phyloP scores from a whole-genome alignment of 2,329 filamentous ascomycete genomes.

The Cadophora gregata region DNA sequence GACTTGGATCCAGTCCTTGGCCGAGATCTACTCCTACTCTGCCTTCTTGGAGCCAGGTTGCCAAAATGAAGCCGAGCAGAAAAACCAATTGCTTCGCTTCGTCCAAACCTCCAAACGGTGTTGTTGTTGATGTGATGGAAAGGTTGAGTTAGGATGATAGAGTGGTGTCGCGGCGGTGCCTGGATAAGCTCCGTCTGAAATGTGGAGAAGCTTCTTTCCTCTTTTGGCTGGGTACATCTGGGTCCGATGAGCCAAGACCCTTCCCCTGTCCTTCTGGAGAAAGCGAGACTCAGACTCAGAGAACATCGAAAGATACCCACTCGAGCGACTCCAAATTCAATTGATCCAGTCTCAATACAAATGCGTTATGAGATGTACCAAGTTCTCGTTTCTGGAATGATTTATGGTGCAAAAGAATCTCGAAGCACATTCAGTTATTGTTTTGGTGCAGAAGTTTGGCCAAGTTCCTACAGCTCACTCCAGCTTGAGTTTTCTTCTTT shows the following conservation, averaged over 20 bases:
- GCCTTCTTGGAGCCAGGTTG: constrained; percentile 26
- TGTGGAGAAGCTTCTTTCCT: constrained; percentile 37
- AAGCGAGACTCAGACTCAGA: neutral
- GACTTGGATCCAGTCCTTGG: constrained; percentile 22
- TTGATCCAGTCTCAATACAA: neutral
- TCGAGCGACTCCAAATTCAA: neutral
- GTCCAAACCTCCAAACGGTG: constrained; percentile 14
- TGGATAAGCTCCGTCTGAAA: constrained; percentile 18
- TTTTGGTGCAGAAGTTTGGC: neutral
- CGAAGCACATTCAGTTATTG: neutral
- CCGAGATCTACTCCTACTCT: constrained; percentile 14
- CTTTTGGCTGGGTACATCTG: constrained; percentile 18
- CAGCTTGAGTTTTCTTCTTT: neutral
- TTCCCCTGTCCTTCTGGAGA: neutral
- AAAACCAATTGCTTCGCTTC: constrained; percentile 17
- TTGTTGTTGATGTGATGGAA: constrained; percentile 18
- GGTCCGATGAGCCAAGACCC: neutral
- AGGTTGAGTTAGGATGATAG: constrained; percentile 2
- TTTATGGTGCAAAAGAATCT: neutral
- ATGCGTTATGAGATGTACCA: neutral
- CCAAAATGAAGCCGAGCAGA: constrained; percentile 18
- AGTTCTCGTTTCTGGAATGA: neutral
- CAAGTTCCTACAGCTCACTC: neutral
- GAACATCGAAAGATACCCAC: neutral
- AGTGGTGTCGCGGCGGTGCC: constrained; percentile 2